Evolutionary conservation across 345 rosid genomes (phyloP), one percentile per base, ranked within the genome.

Genomic region (Syzygium aqueum): DNA sequence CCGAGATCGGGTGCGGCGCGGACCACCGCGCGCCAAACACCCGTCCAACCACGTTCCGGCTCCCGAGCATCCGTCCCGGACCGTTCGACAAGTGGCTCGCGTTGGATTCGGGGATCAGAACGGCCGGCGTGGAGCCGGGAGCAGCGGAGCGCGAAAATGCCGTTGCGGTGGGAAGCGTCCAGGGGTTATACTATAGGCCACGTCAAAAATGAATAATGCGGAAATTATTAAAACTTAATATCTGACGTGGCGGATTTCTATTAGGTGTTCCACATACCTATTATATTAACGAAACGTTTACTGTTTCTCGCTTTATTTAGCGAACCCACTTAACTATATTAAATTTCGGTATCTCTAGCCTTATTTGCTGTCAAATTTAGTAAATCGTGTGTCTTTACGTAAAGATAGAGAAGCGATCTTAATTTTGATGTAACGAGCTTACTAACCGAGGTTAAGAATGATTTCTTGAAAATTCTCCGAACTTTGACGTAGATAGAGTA

Each of bases 341-440:
- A 65, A 15, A 15, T 65, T 65, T 28, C 2, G 19, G 11, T 1
- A 8, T 65, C 22, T 30, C 3, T 15, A 28, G 9, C 15, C 37
- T 13, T 13, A n/a, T 63, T 17, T 6, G 0, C 17, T 3, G 37
- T n/a, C 3, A 2, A 14, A 30, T 65, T 28, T 28, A 30, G 3
- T 28, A 7, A 7, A 65, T 28, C 11, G 28, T 0, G 40, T 0
- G 3, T 28, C 5, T 65, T 65, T 30, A 15, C 19, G 30, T 28
- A 0, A 7, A 1, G 1, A 7, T 65, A 17, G 11, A 30, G 40
- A 65, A 16, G 40, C 3, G 0, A 16, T 0, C 21, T 65, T 1
- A 10, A 28, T 28, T 7, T 63, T 28, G 14, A 63, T 7, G 10
- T 6, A 28, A 16, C 3, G 21, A 0, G 37, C 37, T 65, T 30